Evolutionary conservation across 1,284 basidiomycete genomes (phyloP).

Genomic region (Melampsora medusae): DNA sequence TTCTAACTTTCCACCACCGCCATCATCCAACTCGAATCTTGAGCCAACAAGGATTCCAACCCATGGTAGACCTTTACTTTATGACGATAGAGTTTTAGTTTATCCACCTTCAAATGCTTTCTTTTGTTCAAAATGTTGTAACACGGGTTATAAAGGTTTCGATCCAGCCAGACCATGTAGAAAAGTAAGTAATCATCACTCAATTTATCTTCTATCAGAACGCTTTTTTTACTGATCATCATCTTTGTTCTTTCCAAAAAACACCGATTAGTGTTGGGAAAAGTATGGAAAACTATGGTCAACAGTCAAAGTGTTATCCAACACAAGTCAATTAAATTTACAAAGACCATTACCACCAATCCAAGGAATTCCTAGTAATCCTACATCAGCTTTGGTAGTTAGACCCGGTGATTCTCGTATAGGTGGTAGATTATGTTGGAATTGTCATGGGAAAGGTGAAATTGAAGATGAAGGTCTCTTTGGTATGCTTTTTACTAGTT

Average conservation of each 20-base stretch:
- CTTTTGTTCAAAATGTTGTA: constrained; percentile 45
- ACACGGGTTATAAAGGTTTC: constrained; percentile 46
- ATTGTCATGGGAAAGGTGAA: constrained; percentile 33
- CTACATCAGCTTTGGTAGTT: constrained; percentile 8
- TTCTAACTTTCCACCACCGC: neutral
- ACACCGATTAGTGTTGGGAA: constrained; percentile 44
- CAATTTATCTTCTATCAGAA: neutral
- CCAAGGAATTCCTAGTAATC: neutral
- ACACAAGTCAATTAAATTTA: neutral
- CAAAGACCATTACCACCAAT: constrained; percentile 35
- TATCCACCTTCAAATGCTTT: constrained; percentile 36
- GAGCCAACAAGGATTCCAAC: constrained; percentile 45
- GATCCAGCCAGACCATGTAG: constrained; percentile 47
- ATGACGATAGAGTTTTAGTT: constrained; percentile 42
- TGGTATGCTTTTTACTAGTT: neutral
- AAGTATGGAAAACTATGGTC: constrained; percentile 45
- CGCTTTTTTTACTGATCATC: neutral
- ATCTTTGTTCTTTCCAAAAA: neutral
- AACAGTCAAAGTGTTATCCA: neutral
- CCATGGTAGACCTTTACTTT: constrained; percentile 44
- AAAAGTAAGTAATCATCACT: neutral
- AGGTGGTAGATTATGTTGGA: constrained; percentile 32
- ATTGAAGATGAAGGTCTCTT: neutral
- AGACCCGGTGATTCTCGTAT: constrained; percentile 35
- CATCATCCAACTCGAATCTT: neutral